These are phyloP conservation scores for Limtongozyma cylindracea DNA, from an alignment of 805 yeast species.

Conservation along the genomic window DNA sequence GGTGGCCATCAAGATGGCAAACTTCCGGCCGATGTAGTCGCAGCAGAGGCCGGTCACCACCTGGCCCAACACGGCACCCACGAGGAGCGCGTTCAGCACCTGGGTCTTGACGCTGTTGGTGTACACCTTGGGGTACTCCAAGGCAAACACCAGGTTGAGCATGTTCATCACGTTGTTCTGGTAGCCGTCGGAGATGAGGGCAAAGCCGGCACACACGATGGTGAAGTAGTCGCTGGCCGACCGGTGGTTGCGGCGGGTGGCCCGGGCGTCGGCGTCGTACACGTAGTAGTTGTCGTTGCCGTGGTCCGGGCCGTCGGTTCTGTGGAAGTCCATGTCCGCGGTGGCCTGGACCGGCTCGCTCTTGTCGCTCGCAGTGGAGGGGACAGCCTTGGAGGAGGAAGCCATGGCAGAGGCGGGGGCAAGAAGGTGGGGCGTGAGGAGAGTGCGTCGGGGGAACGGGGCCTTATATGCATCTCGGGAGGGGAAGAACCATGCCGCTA, in stretches of 20 bases:
- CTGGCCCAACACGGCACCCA: constrained; percentile 52
- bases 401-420: too few relatives aligned
- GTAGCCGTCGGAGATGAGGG: constrained; percentile 56
- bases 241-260: constrained; percentile 6
- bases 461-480: too few relatives aligned
- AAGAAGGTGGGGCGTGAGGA: too few relatives aligned
- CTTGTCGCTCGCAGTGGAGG: too few relatives aligned
- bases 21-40: constrained; percentile 43
- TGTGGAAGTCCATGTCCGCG: too few relatives aligned
- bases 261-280: constrained; percentile 10
- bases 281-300: too few relatives aligned
- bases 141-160: constrained; percentile 29
- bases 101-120: constrained; percentile 24
- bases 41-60: constrained; percentile 36
- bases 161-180: constrained; percentile 55
- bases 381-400: too few relatives aligned
- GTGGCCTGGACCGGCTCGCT: too few relatives aligned
- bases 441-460: too few relatives aligned
- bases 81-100: constrained; percentile 43
- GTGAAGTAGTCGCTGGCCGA: constrained; percentile 10
- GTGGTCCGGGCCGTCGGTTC: too few relatives aligned
- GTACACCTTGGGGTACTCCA: constrained; percentile 14
- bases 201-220: constrained; percentile 47
- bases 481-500: too few relatives aligned
- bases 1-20: constrained; percentile 45